Base-by-base conservation (phyloP, 805 yeast species). In the Brettanomyces custersianus region DNA sequence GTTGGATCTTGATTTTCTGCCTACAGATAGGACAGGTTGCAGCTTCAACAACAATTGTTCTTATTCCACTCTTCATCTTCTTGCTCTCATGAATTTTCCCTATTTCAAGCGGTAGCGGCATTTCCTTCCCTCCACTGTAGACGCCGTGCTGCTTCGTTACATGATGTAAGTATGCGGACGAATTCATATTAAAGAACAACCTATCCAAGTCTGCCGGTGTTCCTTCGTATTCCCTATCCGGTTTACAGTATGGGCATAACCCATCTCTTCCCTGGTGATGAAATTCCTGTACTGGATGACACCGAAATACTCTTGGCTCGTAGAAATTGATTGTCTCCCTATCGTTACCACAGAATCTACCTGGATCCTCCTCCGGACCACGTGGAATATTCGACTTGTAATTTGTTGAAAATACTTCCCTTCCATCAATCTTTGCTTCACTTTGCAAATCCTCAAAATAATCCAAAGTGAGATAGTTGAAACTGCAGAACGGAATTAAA, bases 141-240 rank as follows among this genome's bases (percentile, higher is more conserved):
- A 57, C 54, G 3, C 60, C 60, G 32, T 57, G 62, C 15, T 50
- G 49, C 30, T 48, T 52, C 5, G 56, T 46, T 23, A 57, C 49
- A 37, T 57, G 62, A 26, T 55, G 59, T n/a, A 52, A 44, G 31
- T 57, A 57, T 20, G 44, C 43, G 4, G 54, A 48, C n/a, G 35
- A 24, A 23, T 33, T 33, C 30, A 33, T 17, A 20, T 33, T 33
- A 23, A 33, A 33, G 30, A 33, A 33, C 11, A 33, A 12, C 20
- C 15, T 16, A 20, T 20, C 24, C 15, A 26, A 11, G 18, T 33
- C 19, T 15, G 20, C 8, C 25, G 11, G 12, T 15, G 46, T 48
- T 31, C 44, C 45, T 7, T n/a, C 20, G 4, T 7, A 16, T 27
- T 37, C 36, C 13, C 27, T 33, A 7, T 41, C 35, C 13, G 29